Percentiles rank a stretch among this genome's conserved stretches.
Conservation (phyloP, 2,329 filamentous ascomycete genomes). For the Purpureocillium takamizusanense region DNA sequence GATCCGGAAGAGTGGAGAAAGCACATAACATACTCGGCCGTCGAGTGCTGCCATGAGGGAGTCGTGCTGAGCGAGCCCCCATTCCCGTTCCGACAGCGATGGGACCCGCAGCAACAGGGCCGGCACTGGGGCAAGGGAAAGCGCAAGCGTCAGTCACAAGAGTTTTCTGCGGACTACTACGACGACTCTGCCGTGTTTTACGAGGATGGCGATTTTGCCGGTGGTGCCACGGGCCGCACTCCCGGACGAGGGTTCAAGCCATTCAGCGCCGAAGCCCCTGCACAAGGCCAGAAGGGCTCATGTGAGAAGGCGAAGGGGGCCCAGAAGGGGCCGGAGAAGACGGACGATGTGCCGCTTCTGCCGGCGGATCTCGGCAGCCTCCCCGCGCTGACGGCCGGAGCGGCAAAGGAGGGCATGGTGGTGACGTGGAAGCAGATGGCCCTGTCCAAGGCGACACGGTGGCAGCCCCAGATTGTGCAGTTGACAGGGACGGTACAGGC, state of each 20-base stretch:
- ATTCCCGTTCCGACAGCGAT: slow-evolving; percentile 83
- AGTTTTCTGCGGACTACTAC: slow-evolving; percentile 19
- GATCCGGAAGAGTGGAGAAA: slow-evolving; percentile 61
- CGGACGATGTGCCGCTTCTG: slow-evolving; percentile 54
- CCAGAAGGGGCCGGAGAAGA: not conserved
- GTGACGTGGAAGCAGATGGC: slow-evolving; percentile 60
- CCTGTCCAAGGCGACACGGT: slow-evolving; percentile 52
- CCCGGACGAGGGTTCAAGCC: not conserved
- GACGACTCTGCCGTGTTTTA: slow-evolving; percentile 17
- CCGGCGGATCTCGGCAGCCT: slow-evolving; percentile 49
- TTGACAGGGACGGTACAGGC: slow-evolving; percentile 60
- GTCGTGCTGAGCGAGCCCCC: slow-evolving; percentile 66
- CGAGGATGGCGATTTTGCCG: slow-evolving; percentile 19
- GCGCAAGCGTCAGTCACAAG: slow-evolving; percentile 30
- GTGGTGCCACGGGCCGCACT: not conserved
- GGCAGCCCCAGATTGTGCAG: slow-evolving; percentile 54
- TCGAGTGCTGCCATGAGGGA: slow-evolving; percentile 72
- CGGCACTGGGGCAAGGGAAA: slow-evolving; percentile 39
- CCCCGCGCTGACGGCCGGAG: slow-evolving; percentile 34
- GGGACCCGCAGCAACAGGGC: slow-evolving; percentile 65
- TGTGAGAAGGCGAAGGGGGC: not conserved
- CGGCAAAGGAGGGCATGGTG: slow-evolving; percentile 49
- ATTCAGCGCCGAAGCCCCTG: not conserved
- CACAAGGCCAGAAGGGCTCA: not conserved
- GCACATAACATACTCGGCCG: slow-evolving; percentile 66